Evolutionary conservation across 2,329 filamentous ascomycete species (phyloP), one percentile per base, ranked within the genome.

Genomic region (Chaetomium strumarium): DNA sequence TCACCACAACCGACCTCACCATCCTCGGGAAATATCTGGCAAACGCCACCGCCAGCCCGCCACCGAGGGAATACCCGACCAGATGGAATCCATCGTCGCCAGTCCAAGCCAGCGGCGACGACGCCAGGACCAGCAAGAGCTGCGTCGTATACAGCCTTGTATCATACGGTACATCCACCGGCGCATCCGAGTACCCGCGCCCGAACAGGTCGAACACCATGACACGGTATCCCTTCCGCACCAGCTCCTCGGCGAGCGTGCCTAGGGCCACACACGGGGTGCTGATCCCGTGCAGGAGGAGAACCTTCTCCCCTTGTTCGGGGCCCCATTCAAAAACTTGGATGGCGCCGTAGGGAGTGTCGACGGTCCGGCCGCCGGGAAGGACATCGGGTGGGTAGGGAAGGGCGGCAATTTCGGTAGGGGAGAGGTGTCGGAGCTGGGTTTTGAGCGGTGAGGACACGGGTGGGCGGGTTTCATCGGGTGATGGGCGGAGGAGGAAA

Each of bases 321-420:
- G 87, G 86, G 0, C 90, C 90, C 78, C 85, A 93, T 72, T 95
- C 90, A 65, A 90, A 92, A 3, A 88, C 83, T 42, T 84, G 74
- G 56, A 88, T 79, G 5, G 72, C 80, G 14, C 89, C 88, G 64
- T 88, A 90, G 6, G 84, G 81, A 4, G 82, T 85, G 12, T 73
- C 65, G 14, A 93, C 81, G 64, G 90, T 81, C 53, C 87, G 77
- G 0, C 73, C 80, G 7, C 87, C 85, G 0, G 86, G 86, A 13
- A 91, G 76, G 14, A 79, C 77, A 66, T 89, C 78, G 3, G 81
- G 81, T 1, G 86, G 86, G 66, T 93, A 90, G 2, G 82, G 78
- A 19, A 79, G 61, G 5, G 65, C 60, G 42, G 66, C 63, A 16
- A 70, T 60, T 55, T 74, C 69, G 12, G 65, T 66, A 40, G 64